A percentile compares a stretch with the other conserved stretches of the same genome.
These are phyloP conservation scores for Alternaria brassicae DNA, from an alignment of 2,329 filamentous ascomycete genomes.

Conservation along the genomic window DNA sequence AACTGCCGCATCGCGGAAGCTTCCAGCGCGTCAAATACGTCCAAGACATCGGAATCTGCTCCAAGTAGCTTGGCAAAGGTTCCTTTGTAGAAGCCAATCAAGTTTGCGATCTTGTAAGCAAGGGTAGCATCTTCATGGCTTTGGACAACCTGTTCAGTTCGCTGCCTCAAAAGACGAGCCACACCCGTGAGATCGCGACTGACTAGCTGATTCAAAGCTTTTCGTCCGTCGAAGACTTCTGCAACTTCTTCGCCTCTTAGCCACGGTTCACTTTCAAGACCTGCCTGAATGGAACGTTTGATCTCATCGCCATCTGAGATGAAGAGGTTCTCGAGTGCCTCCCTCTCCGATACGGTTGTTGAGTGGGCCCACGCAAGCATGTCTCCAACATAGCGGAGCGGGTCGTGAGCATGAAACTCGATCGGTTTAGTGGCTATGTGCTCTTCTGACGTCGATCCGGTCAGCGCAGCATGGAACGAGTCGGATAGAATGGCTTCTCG, in stretches of 20 bases:
- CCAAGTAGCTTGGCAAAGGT: constrained; percentile 85
- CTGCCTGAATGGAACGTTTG: constrained; percentile 78
- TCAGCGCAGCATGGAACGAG: constrained; percentile 86
- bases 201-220: constrained; percentile 83
- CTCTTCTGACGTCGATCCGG: constrained; percentile 70
- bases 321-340: constrained; percentile 90
- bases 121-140: constrained; percentile 88
- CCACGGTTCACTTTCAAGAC: constrained; percentile 86
- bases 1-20: constrained; percentile 83
- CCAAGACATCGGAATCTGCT: constrained; percentile 70
- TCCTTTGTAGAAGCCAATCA: constrained; percentile 85
- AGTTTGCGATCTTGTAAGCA: constrained; percentile 87
- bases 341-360: constrained; percentile 88
- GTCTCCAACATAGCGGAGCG: constrained; percentile 89
- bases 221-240: constrained; percentile 76
- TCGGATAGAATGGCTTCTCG: constrained; percentile 87
- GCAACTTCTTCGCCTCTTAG: constrained; percentile 63
- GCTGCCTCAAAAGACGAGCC: constrained; percentile 81
- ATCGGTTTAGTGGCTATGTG: constrained; percentile 76
- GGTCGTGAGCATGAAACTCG: constrained; percentile 90
- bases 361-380: constrained; percentile 99
- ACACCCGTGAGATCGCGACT: constrained; percentile 85
- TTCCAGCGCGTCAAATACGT: constrained; percentile 72
- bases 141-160: constrained; percentile 90
- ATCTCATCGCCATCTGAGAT: constrained; percentile 90